Percentiles rank a stretch among this genome's conserved stretches.
Evolutionary conservation across 495 filamentous ascomycete species (phyloP).

Genomic region (Aspergillus homomorphus): DNA sequence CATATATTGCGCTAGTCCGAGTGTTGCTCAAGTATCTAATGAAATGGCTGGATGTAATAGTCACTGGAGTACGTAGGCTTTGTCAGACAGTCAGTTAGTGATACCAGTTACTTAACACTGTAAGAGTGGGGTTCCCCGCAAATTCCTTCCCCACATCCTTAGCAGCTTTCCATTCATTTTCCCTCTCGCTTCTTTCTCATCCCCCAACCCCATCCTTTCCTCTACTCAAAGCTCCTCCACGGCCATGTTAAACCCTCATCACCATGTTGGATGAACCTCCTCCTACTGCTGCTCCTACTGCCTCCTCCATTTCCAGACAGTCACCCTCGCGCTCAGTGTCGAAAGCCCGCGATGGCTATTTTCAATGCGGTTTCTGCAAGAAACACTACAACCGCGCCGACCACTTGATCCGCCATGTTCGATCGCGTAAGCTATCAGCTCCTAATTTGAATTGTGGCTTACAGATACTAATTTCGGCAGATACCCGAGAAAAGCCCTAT

Average conservation of each 20-base stretch:
- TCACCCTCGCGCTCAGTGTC: constrained; percentile 16
- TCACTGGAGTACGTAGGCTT: no score
- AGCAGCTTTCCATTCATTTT: background rate
- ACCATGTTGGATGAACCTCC: constrained; percentile 22
- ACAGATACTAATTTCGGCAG: constrained; percentile 4
- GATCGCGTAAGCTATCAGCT: constrained; percentile 40
- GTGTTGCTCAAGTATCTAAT: no score
- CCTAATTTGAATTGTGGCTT: no score
- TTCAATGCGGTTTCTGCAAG: constrained; percentile 55
- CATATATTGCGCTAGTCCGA: no score
- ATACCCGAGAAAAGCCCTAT: constrained; percentile 56
- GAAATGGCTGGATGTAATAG: no score
- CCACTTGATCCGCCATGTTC: constrained; percentile 55
- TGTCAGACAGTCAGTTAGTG: no score
- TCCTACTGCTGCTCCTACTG: background rate
- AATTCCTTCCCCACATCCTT: background rate
- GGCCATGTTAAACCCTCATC: constrained; percentile 1
- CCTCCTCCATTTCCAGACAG: constrained; percentile 2
- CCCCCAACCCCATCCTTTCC: background rate
- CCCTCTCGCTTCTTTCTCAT: background rate
- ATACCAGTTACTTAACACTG: no score
- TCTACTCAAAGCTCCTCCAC: background rate
- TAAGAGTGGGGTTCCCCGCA: background rate
- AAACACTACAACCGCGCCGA: constrained; percentile 54
- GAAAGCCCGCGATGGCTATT: constrained; percentile 30